phyloP scores from a whole-genome alignment of 2,329 filamentous ascomycete species.

The Penicillium thymicola region DNA sequence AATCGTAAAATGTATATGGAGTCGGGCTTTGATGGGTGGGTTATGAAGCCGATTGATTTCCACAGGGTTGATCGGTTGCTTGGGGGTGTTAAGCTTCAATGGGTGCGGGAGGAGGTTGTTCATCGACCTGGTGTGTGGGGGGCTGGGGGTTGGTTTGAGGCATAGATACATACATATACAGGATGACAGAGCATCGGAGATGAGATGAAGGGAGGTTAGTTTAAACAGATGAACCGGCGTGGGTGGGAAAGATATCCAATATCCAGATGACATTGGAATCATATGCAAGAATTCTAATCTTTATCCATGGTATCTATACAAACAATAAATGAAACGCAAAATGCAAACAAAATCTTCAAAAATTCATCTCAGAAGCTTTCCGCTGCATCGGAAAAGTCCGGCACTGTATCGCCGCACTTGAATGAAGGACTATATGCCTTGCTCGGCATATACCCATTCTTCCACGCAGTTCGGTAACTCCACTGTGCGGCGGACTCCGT shows the following conservation, averaged over 20 bases:
- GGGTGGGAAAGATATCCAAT: neutral
- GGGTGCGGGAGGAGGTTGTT: slow-evolving; percentile 58
- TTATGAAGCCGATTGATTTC: slow-evolving; percentile 83
- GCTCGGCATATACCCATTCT: slow-evolving; percentile 71
- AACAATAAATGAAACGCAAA: slow-evolving; percentile 5
- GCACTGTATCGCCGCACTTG: slow-evolving; percentile 55
- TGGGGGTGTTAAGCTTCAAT: slow-evolving; percentile 62
- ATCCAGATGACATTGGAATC: neutral
- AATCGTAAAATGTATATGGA: slow-evolving; percentile 67
- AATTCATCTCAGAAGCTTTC: slow-evolving; percentile 40
- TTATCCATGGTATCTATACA: slow-evolving; percentile 10
- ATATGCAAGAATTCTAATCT: slow-evolving; percentile 1
- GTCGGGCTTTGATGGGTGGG: slow-evolving; percentile 87
- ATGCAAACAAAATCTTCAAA: neutral
- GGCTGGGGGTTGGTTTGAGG: slow-evolving; percentile 75
- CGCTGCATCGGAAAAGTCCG: slow-evolving; percentile 44
- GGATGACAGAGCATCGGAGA: neutral
- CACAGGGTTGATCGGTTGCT: slow-evolving; percentile 67
- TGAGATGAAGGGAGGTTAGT: slow-evolving; percentile 4
- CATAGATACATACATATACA: neutral
- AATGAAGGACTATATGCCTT: slow-evolving; percentile 71
- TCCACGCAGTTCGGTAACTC: slow-evolving; percentile 65
- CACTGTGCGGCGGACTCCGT: slow-evolving; percentile 83
- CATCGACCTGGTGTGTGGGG: slow-evolving; percentile 77
- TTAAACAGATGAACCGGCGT: neutral